Conservation (phyloP, 208 protist genomes). For the Blechomonas ayalai region DNA sequence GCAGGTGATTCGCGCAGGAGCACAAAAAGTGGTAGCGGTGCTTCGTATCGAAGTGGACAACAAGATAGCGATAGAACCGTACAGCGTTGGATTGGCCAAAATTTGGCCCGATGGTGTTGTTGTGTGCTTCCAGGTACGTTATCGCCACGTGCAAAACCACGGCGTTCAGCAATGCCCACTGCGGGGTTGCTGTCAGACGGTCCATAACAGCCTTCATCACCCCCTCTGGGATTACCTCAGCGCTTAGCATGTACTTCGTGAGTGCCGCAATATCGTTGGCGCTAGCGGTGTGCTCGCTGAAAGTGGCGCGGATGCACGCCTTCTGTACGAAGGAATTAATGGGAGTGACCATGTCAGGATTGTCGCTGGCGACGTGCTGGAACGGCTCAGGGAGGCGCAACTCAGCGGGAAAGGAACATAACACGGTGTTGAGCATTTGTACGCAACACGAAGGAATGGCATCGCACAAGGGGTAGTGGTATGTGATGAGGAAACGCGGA, state of each 20-base stretch:
- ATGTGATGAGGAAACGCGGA: slow-evolving; percentile 97
- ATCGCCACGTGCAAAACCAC: slow-evolving; percentile 95
- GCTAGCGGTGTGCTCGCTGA: slow-evolving; percentile 13
- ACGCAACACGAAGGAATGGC: slow-evolving; percentile 94
- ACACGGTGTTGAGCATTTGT: slow-evolving; percentile 97
- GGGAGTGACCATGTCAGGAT: slow-evolving; percentile 88
- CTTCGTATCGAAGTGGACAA: slow-evolving; percentile 87
- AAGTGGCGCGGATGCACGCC: slow-evolving; percentile 62
- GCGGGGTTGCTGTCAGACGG: slow-evolving; percentile 60
- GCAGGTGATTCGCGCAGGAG: slow-evolving; percentile 97
- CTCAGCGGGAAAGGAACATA: slow-evolving; percentile 96
- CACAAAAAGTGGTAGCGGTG: slow-evolving; percentile 96
- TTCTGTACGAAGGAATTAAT: slow-evolving; percentile 82
- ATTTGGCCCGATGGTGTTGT: slow-evolving; percentile 13
- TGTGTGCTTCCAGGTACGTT: slow-evolving; percentile 34
- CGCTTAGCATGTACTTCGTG: slow-evolving; percentile 28
- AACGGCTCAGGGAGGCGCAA: slow-evolving; percentile 95
- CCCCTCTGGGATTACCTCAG: slow-evolving; percentile 17
- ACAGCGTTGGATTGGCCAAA: slow-evolving; percentile 82
- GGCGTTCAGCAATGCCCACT: slow-evolving; percentile 92
- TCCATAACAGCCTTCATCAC: slow-evolving; percentile 17
- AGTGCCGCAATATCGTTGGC: slow-evolving; percentile 24
- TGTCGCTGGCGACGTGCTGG: slow-evolving; percentile 59
- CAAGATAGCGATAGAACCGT: slow-evolving; percentile 94
- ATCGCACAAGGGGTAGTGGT: slow-evolving; percentile 95